Base-by-base conservation (phyloP, 805 yeast species). In the Zygotorulaspora danielsina region DNA sequence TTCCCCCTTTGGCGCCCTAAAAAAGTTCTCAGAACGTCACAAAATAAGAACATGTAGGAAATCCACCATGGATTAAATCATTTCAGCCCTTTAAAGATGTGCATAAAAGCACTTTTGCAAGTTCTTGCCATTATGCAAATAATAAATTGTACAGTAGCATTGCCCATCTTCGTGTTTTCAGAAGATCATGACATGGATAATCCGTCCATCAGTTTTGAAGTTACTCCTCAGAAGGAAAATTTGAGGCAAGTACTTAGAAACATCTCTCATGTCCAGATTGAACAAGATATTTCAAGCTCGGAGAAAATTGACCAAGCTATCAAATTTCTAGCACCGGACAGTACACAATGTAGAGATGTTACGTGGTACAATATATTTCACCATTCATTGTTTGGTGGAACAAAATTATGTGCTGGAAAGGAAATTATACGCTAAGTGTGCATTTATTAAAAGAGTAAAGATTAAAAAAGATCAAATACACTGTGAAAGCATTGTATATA, bases 321-420 rank as follows among this genome's bases (percentile, higher is more conserved):
- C 12, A 16, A n/a, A 9, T 27, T 34, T 7, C 32, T 41, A 15
- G 32, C 24, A 9, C 19, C 26, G 10, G 26, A 25, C 2, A 32
- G 41, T 16, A 36, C 50, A 15, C 62, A 62, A 19, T 75, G 79
- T 56, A 71, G 66, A 19, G 69, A 69, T 3, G 66, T 75, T 8
- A 74, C 78, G 0, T 75, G 79, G 79, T 67, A 54, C 45, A 73
- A 69, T 40, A 67, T 74, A 0, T 70, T 76, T 44, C 76, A 67
- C 45, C 72, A 71, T 40, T 66, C 75, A 36, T 59, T 75, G 6
- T 74, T 73, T 51, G 79, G 78, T 0, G 68, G 65, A 34, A 72
- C 63, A 15, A 53, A 54, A 21, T 54, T 63, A 41, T 61, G 67
- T 43, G 51, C 18, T 17, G 37, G 22, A 30, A 22, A 20, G 16